A percentile compares a stretch with the other conserved stretches of the same genome.
Conservation (phyloP, 148 eudicot genomes). For the Hydrangea macrophylla region DNA sequence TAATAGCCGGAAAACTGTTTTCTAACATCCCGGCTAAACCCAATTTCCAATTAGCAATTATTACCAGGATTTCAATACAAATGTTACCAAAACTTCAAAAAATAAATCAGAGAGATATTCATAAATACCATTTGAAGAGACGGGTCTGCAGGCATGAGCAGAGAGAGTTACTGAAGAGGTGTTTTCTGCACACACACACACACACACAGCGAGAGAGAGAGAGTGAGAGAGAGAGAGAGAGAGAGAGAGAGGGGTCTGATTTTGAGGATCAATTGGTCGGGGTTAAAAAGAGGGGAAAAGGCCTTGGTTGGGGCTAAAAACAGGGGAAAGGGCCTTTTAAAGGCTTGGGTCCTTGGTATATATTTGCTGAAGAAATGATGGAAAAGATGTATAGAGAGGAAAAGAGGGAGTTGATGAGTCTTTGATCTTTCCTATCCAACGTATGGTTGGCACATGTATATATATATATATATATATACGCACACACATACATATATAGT, state of each 20-base stretch:
- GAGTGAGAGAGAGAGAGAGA: background rate
- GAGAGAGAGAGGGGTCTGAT: background rate
- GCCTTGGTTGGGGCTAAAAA: too few relatives aligned
- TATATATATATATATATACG: background rate
- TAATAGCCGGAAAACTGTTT: background rate
- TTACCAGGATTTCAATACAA: background rate
- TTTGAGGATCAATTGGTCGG: too few relatives aligned
- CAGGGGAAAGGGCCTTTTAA: background rate
- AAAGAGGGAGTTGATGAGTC: background rate
- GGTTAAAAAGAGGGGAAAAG: too few relatives aligned
- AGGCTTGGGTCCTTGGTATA: too few relatives aligned
- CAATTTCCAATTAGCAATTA: background rate
- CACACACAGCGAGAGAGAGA: too few relatives aligned
- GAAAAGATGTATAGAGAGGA: conserved; percentile 5
- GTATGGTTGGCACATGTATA: too few relatives aligned
- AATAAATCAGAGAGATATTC: background rate
- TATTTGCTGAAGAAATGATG: too few relatives aligned
- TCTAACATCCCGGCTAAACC: background rate
- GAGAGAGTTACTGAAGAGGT: background rate
- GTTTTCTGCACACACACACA: background rate
- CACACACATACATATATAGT: background rate
- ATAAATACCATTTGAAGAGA: conserved; percentile 6
- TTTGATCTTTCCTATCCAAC: too few relatives aligned
- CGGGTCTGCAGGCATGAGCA: background rate
- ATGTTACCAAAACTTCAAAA: background rate